Evolutionary conservation across 352 stramenopile species (phyloP).

Genomic region (Thraustotheca clavata): DNA sequence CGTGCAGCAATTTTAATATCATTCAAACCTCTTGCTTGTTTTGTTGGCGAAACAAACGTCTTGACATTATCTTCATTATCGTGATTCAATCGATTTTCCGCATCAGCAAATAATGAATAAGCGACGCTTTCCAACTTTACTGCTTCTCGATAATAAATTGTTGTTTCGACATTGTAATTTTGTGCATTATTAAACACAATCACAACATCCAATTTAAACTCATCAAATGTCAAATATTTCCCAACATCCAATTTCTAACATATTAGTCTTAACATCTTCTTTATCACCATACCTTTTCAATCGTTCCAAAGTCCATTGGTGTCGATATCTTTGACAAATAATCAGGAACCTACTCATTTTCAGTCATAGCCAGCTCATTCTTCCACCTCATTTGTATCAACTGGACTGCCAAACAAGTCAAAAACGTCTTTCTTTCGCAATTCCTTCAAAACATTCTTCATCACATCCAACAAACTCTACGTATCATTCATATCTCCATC

Average conservation of each 20-base stretch:
- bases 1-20: too few species aligned
- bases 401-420: conserved; percentile 10
- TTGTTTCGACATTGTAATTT: conserved; percentile 20
- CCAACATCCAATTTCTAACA: conserved; percentile 6
- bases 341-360: conserved; percentile 7
- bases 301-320: conserved; percentile 17
- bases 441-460: neutral
- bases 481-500: too few species aligned
- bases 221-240: conserved; percentile 10
- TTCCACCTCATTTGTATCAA: conserved; percentile 6
- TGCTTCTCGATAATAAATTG: conserved; percentile 12
- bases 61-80: too few species aligned
- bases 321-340: conserved; percentile 14
- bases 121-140: neutral
- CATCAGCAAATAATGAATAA: neutral
- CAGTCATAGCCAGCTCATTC: neutral
- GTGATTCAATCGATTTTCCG: neutral
- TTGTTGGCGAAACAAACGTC: too few species aligned
- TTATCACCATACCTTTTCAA: conserved; percentile 1
- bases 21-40: too few species aligned
- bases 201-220: conserved; percentile 18
- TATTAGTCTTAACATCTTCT: neutral
- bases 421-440: conserved; percentile 17
- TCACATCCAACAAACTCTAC: neutral
- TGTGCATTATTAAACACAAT: conserved; percentile 20